These are phyloP conservation scores for Leucocoprinus leucothites DNA, from an alignment of 768 basidiomycete genomes.

Conservation along the genomic window DNA sequence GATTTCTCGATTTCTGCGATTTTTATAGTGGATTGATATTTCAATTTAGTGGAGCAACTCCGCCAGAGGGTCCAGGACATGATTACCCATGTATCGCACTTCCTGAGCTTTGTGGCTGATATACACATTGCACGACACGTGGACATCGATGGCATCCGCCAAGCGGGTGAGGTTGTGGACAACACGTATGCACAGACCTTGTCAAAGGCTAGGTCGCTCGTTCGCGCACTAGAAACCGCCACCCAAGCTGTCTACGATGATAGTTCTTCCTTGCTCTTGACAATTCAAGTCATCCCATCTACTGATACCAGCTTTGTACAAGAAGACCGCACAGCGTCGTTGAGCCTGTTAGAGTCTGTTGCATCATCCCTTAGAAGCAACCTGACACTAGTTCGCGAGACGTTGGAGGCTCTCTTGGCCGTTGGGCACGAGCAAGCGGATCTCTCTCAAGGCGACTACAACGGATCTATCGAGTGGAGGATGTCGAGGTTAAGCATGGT, in stretches of 20 bases:
- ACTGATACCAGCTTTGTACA: slow-evolving; percentile 28
- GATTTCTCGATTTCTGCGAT: slow-evolving; percentile 8
- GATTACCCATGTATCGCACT: slow-evolving; percentile 52
- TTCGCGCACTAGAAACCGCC: slow-evolving; percentile 66
- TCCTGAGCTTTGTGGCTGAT: slow-evolving; percentile 59
- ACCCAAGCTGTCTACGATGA: slow-evolving; percentile 78
- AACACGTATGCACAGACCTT: slow-evolving; percentile 62
- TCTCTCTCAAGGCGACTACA: slow-evolving; percentile 66
- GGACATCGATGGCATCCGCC: slow-evolving; percentile 74
- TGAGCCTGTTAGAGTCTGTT: slow-evolving; percentile 49
- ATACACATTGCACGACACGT: slow-evolving; percentile 79
- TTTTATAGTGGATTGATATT: neutral
- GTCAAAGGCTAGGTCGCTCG: slow-evolving; percentile 61
- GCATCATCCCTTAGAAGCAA: slow-evolving; percentile 54
- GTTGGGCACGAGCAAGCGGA: slow-evolving; percentile 73
- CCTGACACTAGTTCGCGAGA: slow-evolving; percentile 50
- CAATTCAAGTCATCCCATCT: slow-evolving; percentile 51
- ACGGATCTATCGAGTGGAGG: slow-evolving; percentile 74
- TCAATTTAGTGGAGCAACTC: slow-evolving; percentile 36
- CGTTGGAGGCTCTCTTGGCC: slow-evolving; percentile 57
- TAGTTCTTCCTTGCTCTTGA: slow-evolving; percentile 54
- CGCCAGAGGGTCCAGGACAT: slow-evolving; percentile 44
- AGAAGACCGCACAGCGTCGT: slow-evolving; percentile 30
- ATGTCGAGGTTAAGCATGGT: slow-evolving; percentile 67
- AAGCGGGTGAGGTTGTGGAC: slow-evolving; percentile 43